A percentile compares a stretch with the other conserved stretches of the same genome.
Conservation (phyloP, 148 eudicot genomes). For the Selenicereus undatus region DNA sequence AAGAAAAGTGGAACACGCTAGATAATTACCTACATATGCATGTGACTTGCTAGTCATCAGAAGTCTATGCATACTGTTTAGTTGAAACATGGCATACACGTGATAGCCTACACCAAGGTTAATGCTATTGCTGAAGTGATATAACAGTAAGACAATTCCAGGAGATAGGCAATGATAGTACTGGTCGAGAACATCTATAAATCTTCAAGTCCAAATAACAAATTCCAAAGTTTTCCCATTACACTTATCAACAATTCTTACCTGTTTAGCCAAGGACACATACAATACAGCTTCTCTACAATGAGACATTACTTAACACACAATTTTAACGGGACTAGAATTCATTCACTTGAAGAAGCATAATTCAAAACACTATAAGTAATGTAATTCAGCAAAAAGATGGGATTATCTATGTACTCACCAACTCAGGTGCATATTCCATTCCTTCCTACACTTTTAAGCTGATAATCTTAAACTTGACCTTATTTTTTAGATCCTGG, state of each 20-base stretch:
- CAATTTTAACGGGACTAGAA: neutral
- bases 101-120: neutral
- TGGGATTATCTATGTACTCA: slow-evolving; percentile 24
- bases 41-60: neutral
- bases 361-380: neutral
- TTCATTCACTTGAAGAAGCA: neutral
- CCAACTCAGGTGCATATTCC: slow-evolving; percentile 88
- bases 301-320: neutral
- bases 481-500: slow-evolving; percentile 58
- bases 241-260: neutral
- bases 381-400: neutral
- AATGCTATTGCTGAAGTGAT: no score
- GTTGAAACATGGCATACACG: neutral
- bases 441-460: slow-evolving; percentile 76
- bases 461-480: slow-evolving; percentile 94
- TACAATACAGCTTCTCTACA: neutral
- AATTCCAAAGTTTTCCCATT: neutral
- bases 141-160: neutral
- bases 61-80: neutral
- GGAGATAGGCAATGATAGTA: neutral
- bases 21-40: neutral
- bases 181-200: neutral
- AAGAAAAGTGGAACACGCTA: neutral
- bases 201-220: neutral
- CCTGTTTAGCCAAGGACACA: neutral